Evolutionary conservation across 495 filamentous ascomycete genomes (phyloP), one percentile per base, ranked within the genome.

Genomic region (Xylaria curta): DNA sequence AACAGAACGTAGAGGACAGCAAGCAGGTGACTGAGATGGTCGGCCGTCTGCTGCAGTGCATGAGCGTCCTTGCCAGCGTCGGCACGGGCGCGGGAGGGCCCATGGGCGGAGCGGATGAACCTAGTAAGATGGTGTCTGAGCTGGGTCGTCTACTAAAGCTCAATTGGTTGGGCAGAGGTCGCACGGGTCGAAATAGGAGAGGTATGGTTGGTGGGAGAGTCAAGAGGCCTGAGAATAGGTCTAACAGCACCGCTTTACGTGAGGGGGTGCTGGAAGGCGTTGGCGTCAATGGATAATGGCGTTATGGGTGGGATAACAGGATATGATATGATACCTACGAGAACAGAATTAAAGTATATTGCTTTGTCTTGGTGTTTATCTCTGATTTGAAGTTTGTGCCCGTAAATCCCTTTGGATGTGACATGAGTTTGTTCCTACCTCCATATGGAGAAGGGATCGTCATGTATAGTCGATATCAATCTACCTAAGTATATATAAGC

Each of bases 1-100:
- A 79, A 67, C 84, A 85, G 68, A 88, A 85, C 61, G 83, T 87
- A 15, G 86, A 89, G 72, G 93, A 94, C 75, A 90, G 89, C n/a
- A 93, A 94, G 31, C 91, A 95, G 70, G 87, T 97, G 33, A 98
- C 96, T 17, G 94, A 98, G 71, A 97, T 94, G 66, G 95, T 97
- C 10, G 96, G 94, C 1, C 87, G 97, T 68, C 97, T 99, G 94
- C 87, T 99, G 72, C 96, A 99, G 82, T 99, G 97, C 78, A 91
- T 99, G 79, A 93, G 90, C 75, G 95, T 99, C 12, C 84, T 98
- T 1, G 91, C 93, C 12, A 91, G 90, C 73, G 88, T 97, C 15
- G 85, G 85, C 24, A 72, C 70, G 2, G 72, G 77, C 36, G 54
- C 66, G 68, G 76, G 56, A 61, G 88, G 88, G 65, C 85, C 91